Conservation (phyloP, 495 filamentous ascomycete species). For the Talaromyces stipitatus region DNA sequence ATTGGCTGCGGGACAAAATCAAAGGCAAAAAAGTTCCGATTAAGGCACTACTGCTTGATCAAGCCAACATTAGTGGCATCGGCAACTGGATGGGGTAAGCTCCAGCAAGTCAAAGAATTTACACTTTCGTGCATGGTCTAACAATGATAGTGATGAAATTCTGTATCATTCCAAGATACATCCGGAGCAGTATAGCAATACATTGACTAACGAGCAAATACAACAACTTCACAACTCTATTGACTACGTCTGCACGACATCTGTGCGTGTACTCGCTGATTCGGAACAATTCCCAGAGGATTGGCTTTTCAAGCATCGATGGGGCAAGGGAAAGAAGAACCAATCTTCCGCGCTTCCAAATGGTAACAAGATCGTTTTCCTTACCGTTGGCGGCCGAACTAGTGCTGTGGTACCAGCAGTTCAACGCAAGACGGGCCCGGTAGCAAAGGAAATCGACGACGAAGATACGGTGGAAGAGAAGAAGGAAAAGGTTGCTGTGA, state of each 20-base stretch:
- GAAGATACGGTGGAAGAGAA: slow-evolving; percentile 18
- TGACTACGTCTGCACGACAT: slow-evolving; percentile 67
- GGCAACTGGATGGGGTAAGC: slow-evolving; percentile 89
- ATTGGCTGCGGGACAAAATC: slow-evolving; percentile 64
- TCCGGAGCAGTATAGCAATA: slow-evolving; percentile 86
- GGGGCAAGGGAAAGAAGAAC: slow-evolving; percentile 84
- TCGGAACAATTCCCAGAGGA: slow-evolving; percentile 75
- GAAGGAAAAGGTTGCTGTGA: slow-evolving; percentile 4
- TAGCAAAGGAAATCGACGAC: slow-evolving; percentile 24
- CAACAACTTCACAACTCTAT: slow-evolving; percentile 65
- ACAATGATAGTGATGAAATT: slow-evolving; percentile 62
- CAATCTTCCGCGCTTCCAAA: slow-evolving; percentile 59
- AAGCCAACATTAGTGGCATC: slow-evolving; percentile 84
- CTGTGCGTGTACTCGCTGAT: slow-evolving; percentile 74
- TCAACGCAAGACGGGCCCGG: slow-evolving; percentile 71
- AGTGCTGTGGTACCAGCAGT: slow-evolving; percentile 77
- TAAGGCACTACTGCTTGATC: slow-evolving; percentile 81
- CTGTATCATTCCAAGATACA: slow-evolving; percentile 82
- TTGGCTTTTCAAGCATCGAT: slow-evolving; percentile 89
- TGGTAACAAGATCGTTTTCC: slow-evolving; percentile 71
- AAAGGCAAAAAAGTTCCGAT: slow-evolving; percentile 69
- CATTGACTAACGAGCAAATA: slow-evolving; percentile 64
- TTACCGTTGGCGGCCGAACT: slow-evolving; percentile 84
- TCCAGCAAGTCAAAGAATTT: background rate
- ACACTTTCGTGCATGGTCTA: slow-evolving; percentile 10